These are phyloP conservation scores for Penicillium odoratum DNA, from an alignment of 495 filamentous ascomycete genomes.

Conservation along the genomic window DNA sequence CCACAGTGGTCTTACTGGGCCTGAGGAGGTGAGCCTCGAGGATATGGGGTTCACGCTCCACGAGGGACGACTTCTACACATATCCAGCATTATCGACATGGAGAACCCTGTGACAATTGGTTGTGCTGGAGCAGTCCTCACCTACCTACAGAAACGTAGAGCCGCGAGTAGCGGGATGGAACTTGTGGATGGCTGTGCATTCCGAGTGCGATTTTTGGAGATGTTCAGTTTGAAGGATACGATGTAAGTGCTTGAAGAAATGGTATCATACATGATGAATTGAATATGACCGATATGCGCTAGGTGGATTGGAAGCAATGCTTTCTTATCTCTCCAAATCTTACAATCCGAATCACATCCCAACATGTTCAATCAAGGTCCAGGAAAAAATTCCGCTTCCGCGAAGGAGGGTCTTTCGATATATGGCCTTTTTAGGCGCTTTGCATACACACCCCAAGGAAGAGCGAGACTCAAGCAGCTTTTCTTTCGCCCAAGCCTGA, in stretches of 20 bases:
- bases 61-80: conserved; percentile 68
- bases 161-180: conserved; percentile 58
- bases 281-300: not conserved
- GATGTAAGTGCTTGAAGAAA: conserved; percentile 55
- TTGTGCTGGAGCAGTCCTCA: conserved; percentile 82
- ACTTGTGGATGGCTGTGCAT: conserved; percentile 50
- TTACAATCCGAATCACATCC: conserved; percentile 83
- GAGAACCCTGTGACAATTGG: conserved; percentile 74
- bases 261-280: not conserved
- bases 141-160: conserved; percentile 72
- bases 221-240: conserved; percentile 76
- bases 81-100: conserved; percentile 74
- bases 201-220: conserved; percentile 63
- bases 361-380: conserved; percentile 78
- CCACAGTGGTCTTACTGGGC: conserved; percentile 48
- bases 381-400: conserved; percentile 62
- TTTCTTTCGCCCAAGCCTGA: conserved; percentile 77
- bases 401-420: conserved; percentile 89
- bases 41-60: conserved; percentile 51
- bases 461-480: conserved; percentile 73
- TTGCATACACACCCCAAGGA: conserved; percentile 82
- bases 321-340: conserved; percentile 81
- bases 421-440: conserved; percentile 75
- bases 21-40: conserved; percentile 44
- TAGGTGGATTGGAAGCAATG: conserved; percentile 79